Evolutionary conservation across 805 yeast species (phyloP).

Genomic region (Priceomyces melissophilus): DNA sequence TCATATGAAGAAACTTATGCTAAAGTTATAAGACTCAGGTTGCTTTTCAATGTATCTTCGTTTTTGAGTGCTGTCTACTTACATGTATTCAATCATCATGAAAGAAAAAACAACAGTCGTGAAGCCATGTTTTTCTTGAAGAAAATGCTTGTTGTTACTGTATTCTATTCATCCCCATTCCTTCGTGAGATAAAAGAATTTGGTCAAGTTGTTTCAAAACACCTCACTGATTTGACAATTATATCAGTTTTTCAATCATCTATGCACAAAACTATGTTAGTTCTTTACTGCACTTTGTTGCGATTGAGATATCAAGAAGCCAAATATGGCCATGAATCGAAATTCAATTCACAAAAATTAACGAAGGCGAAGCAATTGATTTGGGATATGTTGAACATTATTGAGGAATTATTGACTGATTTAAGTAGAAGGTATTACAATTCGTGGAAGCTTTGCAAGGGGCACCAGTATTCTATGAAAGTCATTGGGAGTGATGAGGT

Average conservation of each 20-base stretch:
- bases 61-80: conserved; percentile 20
- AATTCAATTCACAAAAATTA: not conserved
- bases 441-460: conserved; percentile 26
- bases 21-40: conserved; percentile 12
- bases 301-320: conserved; percentile 6
- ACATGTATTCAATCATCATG: conserved; percentile 26
- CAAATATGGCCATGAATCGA: not conserved
- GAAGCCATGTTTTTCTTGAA: conserved; percentile 25
- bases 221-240: conserved; percentile 16
- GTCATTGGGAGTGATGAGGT: conserved; percentile 5
- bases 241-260: conserved; percentile 17
- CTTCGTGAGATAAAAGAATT: conserved; percentile 13
- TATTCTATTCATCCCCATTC: conserved; percentile 19
- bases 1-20: not conserved
- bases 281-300: conserved; percentile 5
- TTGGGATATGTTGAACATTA: conserved; percentile 3
- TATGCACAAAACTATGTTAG: conserved; percentile 15
- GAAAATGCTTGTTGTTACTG: conserved; percentile 18
- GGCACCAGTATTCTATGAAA: conserved; percentile 3
- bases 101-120: conserved; percentile 16
- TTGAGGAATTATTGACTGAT: not conserved
- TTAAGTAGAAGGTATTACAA: conserved; percentile 24
- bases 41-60: conserved; percentile 15
- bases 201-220: conserved; percentile 7
- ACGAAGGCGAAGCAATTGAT: conserved; percentile 1